Evolutionary conservation across 139 green algal species (phyloP).

Genomic region (Gonium pectorale): DNA sequence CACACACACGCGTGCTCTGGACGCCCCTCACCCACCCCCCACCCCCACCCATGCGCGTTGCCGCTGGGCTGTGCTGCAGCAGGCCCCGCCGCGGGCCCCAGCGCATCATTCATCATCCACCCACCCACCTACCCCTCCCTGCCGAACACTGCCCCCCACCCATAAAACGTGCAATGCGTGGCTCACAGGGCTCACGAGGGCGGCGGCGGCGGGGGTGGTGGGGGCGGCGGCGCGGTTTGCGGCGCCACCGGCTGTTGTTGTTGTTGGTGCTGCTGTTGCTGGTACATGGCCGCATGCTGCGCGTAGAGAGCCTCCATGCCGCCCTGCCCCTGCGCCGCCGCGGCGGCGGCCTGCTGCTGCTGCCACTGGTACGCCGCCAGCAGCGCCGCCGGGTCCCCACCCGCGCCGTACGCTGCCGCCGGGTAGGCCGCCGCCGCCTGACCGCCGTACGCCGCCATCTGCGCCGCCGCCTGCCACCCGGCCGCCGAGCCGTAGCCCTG

Average conservation of each 20-base stretch:
- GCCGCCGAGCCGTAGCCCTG: not conserved
- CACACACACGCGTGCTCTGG: too few species aligned
- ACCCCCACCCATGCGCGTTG: too few species aligned
- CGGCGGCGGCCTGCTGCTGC: slow-evolving; percentile 3
- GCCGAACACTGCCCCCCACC: too few species aligned
- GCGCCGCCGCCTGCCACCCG: not conserved
- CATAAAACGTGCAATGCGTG: too few species aligned
- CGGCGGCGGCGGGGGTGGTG: too few species aligned
- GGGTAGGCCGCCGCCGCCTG: not conserved
- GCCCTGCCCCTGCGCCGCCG: not conserved
- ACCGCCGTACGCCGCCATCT: slow-evolving; percentile 28
- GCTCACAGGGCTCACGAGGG: too few species aligned
- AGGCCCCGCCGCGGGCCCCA: too few species aligned
- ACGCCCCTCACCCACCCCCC: too few species aligned
- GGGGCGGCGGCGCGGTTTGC: too few species aligned
- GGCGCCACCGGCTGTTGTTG: not conserved
- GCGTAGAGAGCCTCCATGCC: slow-evolving; percentile 22
- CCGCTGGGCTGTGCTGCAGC: too few species aligned
- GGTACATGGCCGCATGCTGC: slow-evolving; percentile 14
- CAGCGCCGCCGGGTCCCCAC: slow-evolving; percentile 7
- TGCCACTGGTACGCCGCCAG: slow-evolving; percentile 40
- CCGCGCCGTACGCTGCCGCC: not conserved
- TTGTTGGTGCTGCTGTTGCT: slow-evolving; percentile 15
- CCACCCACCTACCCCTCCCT: too few species aligned
- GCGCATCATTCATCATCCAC: too few species aligned